Conservation (phyloP, 495 filamentous ascomycete genomes). For the Pseudoneurospora amorphoporcata region DNA sequence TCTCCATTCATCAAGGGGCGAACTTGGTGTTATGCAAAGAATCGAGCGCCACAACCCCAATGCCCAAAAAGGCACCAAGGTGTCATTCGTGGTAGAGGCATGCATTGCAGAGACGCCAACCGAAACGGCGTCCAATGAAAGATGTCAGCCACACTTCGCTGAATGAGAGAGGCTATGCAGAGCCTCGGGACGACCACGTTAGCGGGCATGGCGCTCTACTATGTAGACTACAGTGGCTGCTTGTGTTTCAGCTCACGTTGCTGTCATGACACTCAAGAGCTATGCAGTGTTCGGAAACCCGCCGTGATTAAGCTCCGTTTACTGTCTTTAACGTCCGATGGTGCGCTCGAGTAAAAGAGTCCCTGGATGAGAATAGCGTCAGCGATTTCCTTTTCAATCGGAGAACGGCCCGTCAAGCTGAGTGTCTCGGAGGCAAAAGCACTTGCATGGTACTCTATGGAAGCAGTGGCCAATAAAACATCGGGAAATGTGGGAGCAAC, state of each 20-base stretch:
- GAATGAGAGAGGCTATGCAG: neutral
- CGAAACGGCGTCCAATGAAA: neutral
- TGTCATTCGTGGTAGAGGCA: neutral
- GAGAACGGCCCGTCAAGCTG: neutral
- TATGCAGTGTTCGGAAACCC: slow-evolving; percentile 62
- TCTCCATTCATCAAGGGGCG: neutral
- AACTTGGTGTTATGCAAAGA: neutral
- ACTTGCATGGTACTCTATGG: neutral
- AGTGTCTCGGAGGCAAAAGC: neutral
- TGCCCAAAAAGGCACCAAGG: neutral
- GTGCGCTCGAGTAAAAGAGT: slow-evolving; percentile 88
- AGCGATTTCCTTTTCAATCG: slow-evolving; percentile 1
- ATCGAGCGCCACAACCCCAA: neutral
- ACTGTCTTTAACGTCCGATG: slow-evolving; percentile 55
- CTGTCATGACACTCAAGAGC: slow-evolving; percentile 22
- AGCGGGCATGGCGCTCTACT: neutral
- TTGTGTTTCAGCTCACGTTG: neutral
- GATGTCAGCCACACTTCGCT: neutral
- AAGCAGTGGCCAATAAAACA: neutral
- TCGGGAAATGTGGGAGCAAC: slow-evolving; percentile 12
- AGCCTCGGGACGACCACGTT: neutral
- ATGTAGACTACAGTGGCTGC: neutral
- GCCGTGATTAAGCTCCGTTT: slow-evolving; percentile 64
- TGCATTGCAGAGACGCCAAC: neutral
- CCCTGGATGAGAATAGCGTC: slow-evolving; percentile 35